A percentile compares a stretch with the other conserved stretches of the same genome.
Evolutionary conservation across 805 yeast genomes (phyloP).

Genomic region (Wickerhamomyces silvicola): DNA sequence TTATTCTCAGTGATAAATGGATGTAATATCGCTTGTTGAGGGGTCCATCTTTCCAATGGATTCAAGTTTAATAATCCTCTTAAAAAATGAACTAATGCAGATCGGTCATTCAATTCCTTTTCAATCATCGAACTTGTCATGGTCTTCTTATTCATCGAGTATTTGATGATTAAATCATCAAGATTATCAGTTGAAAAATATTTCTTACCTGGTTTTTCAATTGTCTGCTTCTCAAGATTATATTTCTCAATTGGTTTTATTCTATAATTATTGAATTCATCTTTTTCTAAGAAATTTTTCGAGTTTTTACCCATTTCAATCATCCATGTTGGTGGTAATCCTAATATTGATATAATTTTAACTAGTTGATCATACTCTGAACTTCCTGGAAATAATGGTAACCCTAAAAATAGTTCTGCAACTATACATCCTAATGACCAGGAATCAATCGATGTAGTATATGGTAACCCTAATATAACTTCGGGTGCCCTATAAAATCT

Average conservation of each 20-base stretch:
- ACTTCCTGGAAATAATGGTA: constrained; percentile 91
- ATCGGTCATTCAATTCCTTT: constrained; percentile 67
- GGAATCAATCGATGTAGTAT: constrained; percentile 89
- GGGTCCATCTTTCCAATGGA: constrained; percentile 94
- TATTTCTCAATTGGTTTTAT: constrained; percentile 38
- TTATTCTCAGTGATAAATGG: constrained; percentile 73
- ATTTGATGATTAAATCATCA: constrained; percentile 69
- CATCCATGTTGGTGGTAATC: constrained; percentile 93
- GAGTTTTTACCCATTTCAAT: constrained; percentile 90
- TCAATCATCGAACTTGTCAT: constrained; percentile 45
- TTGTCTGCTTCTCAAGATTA: constrained; percentile 43
- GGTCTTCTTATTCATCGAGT: constrained; percentile 57
- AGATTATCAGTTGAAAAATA: constrained; percentile 66
- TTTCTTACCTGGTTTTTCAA: constrained; percentile 77
- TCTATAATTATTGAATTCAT: constrained; percentile 14
- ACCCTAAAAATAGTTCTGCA: constrained; percentile 83
- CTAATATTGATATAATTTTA: constrained; percentile 77
- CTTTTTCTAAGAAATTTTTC: constrained; percentile 42
- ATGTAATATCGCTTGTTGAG: constrained; percentile 89
- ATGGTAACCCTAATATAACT: constrained; percentile 85
- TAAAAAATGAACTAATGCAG: constrained; percentile 69
- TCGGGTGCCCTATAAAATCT: constrained; percentile 94
- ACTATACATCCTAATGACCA: constrained; percentile 96
- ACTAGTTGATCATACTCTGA: constrained; percentile 88
- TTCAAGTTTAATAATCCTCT: constrained; percentile 72